Evolutionary conservation across 164 flowering plant species (phyloP).

Genomic region (Umbilicus rupestris): DNA sequence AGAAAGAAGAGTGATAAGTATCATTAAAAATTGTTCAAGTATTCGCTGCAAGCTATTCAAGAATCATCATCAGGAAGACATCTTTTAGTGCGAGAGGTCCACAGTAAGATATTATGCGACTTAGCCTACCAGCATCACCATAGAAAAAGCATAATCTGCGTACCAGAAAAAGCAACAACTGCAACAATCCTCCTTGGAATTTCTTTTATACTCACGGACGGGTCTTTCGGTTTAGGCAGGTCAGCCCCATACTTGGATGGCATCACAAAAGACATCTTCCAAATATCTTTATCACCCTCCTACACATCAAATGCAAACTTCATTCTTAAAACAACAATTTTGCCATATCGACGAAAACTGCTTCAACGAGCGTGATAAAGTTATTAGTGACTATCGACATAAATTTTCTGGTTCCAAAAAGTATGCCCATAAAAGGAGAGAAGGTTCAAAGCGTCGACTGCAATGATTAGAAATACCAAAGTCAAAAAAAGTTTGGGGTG

Average conservation of each 20-base stretch:
- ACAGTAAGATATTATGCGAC: too few relatives aligned
- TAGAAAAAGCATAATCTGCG: background rate
- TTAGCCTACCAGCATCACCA: too few relatives aligned
- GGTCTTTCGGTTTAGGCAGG: constrained; percentile 69
- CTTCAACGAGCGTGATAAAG: too few relatives aligned
- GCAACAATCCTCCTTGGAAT: constrained; percentile 63
- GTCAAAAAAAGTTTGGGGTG: background rate
- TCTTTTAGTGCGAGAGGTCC: background rate
- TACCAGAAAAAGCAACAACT: constrained; percentile 86
- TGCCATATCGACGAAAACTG: background rate
- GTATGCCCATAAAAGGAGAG: background rate
- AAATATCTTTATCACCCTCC: constrained; percentile 42
- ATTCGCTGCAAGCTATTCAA: background rate
- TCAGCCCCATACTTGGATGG: constrained; percentile 84
- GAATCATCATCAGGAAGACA: background rate
- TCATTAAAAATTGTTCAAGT: background rate
- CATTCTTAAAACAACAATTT: background rate
- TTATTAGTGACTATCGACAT: too few relatives aligned
- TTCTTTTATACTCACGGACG: constrained; percentile 58
- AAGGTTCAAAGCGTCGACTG: too few relatives aligned
- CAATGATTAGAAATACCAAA: background rate
- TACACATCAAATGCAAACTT: constrained; percentile 12
- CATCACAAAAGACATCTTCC: constrained; percentile 96
- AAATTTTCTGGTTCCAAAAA: too few relatives aligned
- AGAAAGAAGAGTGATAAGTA: background rate